Percentiles rank a stretch among this genome's conserved stretches.
These are phyloP conservation scores for Avena atlantica DNA, from an alignment of 176 grass and related monocot species.

Conservation along the genomic window DNA sequence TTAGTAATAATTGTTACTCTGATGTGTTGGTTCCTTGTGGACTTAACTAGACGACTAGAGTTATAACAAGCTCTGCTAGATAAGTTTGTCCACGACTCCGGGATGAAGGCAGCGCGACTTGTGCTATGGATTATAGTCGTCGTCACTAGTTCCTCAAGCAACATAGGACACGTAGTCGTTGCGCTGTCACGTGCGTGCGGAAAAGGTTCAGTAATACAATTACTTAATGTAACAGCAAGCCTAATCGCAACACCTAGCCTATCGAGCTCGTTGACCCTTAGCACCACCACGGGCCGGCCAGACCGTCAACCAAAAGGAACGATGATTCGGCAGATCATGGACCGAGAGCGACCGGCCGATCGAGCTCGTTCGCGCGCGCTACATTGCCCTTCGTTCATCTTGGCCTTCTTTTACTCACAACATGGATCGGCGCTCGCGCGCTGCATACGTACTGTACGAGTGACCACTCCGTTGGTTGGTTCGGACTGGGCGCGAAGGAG, in stretches of 20 bases:
- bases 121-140: too few species aligned
- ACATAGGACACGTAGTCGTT: background rate
- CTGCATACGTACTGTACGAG: too few species aligned
- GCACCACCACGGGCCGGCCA: background rate
- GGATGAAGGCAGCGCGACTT: too few species aligned
- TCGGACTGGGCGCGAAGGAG: background rate
- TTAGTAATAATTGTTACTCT: too few species aligned
- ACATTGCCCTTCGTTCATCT: background rate
- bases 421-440: too few species aligned
- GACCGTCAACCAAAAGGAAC: background rate
- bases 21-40: too few species aligned
- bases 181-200: background rate
- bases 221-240: background rate
- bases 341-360: background rate
- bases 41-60: too few species aligned
- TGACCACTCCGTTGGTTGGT: background rate
- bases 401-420: too few species aligned
- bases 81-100: too few species aligned
- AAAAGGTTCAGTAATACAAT: background rate
- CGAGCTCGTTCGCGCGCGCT: background rate
- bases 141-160: too few species aligned
- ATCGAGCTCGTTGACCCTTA: background rate
- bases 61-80: too few species aligned
- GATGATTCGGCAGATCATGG: background rate
- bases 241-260: background rate